phyloP scores from a whole-genome alignment of 208 protist genomes.

The Acanthamoeba culbertsoni region DNA sequence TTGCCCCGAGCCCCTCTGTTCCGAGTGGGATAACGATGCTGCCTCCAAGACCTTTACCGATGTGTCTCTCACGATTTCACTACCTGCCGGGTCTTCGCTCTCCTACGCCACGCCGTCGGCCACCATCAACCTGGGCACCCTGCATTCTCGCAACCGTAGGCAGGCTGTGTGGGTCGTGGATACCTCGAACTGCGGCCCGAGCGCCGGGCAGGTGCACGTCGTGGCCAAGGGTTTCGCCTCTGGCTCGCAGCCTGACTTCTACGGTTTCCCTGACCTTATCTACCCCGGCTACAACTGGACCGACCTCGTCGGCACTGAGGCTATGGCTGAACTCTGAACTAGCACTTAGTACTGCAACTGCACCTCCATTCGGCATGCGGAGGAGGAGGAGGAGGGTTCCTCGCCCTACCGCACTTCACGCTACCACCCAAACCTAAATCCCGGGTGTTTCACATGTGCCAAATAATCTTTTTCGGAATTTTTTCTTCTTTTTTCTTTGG shows the following conservation, averaged over 20 bases:
- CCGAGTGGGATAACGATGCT: neutral
- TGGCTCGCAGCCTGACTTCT: neutral
- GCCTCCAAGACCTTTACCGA: neutral
- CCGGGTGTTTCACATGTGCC: too few relatives aligned
- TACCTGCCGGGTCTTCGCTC: neutral
- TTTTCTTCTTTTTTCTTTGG: too few relatives aligned
- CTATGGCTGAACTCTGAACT: neutral
- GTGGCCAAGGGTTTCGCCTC: conserved; percentile 10
- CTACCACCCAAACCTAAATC: too few relatives aligned
- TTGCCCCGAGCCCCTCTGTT: neutral
- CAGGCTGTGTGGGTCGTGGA: conserved; percentile 1
- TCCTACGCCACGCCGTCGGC: neutral
- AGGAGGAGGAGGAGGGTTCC: too few relatives aligned
- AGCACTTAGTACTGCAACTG: too few relatives aligned
- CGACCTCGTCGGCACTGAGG: neutral
- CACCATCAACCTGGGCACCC: neutral
- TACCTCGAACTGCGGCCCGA: neutral
- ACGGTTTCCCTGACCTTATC: conserved; percentile 17
- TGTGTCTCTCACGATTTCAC: neutral
- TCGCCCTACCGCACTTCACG: too few relatives aligned
- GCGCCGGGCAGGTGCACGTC: neutral
- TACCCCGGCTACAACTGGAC: conserved; percentile 37
- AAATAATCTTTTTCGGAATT: too few relatives aligned
- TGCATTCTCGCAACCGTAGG: neutral
- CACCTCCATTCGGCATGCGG: too few relatives aligned